These are phyloP conservation scores for Termitomyces sp. DNA, from an alignment of 768 basidiomycete species.

Conservation along the genomic window DNA sequence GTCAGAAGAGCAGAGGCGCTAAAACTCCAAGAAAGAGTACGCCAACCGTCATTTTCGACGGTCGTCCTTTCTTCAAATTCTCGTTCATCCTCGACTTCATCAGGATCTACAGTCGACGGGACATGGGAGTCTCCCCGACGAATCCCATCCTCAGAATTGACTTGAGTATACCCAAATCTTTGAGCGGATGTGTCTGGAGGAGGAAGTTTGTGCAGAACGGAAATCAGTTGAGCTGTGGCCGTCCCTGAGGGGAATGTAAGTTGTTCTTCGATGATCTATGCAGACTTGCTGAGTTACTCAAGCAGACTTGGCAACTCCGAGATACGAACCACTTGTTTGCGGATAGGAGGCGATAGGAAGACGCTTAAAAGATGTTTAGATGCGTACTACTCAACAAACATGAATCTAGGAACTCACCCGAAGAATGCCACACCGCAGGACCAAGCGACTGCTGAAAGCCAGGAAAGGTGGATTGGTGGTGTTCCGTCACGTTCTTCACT, in stretches of 20 bases:
- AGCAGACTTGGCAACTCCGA: neutral
- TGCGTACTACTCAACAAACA: neutral
- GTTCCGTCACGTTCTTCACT: slow-evolving; percentile 71
- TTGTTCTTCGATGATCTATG: slow-evolving; percentile 89
- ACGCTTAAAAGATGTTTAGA: slow-evolving; percentile 46
- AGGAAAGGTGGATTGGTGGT: slow-evolving; percentile 70
- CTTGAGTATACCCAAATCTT: slow-evolving; percentile 53
- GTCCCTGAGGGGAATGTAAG: slow-evolving; percentile 94
- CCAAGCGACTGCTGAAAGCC: slow-evolving; percentile 77
- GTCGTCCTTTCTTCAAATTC: slow-evolving; percentile 39
- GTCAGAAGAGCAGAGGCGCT: slow-evolving; percentile 70
- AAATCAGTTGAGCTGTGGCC: slow-evolving; percentile 92
- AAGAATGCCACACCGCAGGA: slow-evolving; percentile 92
- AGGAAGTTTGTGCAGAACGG: slow-evolving; percentile 78
- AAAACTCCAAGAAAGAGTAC: slow-evolving; percentile 76
- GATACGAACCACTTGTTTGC: slow-evolving; percentile 78
- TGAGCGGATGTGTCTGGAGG: slow-evolving; percentile 55
- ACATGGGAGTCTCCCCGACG: slow-evolving; percentile 12
- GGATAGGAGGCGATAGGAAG: slow-evolving; percentile 92
- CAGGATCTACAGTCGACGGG: slow-evolving; percentile 15
- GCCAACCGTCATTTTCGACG: slow-evolving; percentile 72
- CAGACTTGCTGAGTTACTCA: slow-evolving; percentile 1
- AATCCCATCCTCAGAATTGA: slow-evolving; percentile 31
- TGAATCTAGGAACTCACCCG: slow-evolving; percentile 44
- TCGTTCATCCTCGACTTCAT: slow-evolving; percentile 28